Evolutionary conservation across 129 eudicot genomes (phyloP).

Genomic region (Lactuca sativa): DNA sequence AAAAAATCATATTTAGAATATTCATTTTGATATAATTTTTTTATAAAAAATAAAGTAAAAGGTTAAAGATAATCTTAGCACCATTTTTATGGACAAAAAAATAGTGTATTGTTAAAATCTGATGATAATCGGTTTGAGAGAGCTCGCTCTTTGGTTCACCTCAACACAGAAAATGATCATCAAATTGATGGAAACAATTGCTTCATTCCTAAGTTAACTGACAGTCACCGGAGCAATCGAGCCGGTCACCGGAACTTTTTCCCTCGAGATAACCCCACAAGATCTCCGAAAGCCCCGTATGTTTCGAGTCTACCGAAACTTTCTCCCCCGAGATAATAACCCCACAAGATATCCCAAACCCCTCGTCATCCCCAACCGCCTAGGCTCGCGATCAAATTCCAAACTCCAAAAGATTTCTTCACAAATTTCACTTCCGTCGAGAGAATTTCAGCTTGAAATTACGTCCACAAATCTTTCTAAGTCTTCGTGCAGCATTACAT

Average conservation of each 20-base stretch:
- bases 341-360: slow-evolving; percentile 17
- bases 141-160: background rate
- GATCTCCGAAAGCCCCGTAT: background rate
- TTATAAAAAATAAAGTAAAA: too few relatives aligned
- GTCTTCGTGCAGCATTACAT: slow-evolving; percentile 7
- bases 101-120: too few relatives aligned
- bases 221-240: background rate
- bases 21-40: too few relatives aligned
- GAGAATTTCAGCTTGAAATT: slow-evolving; percentile 2
- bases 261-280: slow-evolving; percentile 11
- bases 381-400: slow-evolving; percentile 5
- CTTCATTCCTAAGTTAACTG: background rate
- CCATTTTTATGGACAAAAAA: too few relatives aligned
- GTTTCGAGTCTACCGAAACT: background rate
- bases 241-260: background rate
- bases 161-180: background rate
- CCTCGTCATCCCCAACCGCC: slow-evolving; percentile 25
- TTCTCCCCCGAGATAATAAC: background rate
- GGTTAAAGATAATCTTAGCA: too few relatives aligned
- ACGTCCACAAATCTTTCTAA: background rate
- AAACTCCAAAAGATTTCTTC: background rate
- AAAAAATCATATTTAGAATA: too few relatives aligned
- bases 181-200: background rate
- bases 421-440: background rate
- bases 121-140: background rate